Evolutionary conservation across 106 monocot genomes (phyloP), one percentile per base, ranked within the genome.

Genomic region (Dioscorea zingiberensis): DNA sequence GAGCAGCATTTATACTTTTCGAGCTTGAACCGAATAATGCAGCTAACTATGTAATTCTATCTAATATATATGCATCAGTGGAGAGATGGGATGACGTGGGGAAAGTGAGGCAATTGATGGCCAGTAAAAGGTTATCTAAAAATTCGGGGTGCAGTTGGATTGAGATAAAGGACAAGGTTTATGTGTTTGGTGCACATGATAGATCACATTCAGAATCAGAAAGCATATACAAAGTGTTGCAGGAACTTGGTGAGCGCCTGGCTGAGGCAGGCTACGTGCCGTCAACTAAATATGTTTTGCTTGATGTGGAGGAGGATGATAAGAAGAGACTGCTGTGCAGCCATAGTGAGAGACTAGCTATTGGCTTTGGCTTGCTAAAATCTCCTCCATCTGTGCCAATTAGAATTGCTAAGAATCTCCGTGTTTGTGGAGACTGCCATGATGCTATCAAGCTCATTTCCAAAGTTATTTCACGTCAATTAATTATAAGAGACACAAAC

Each of bases 331-430:
- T 77, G 11, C 80, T 75, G 16, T 67, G 80, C 55, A 76, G 75
- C 27, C 76, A 71, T 30, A 81, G 80, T 29, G 80, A 81, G 67
- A 81, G 80, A 49, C 65, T 81, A 38, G 80, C 76, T 15, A 76
- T 81, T 81, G 80, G 71, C 48, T 81, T 81, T 72, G 80, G 80
- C 46, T 61, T 76, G 48, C 67, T 81, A 15, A 66, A 75, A 55
- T 61, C 55, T 67, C 80, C 80, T 55, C 71, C 80, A 21, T 46
- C 32, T 63, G 62, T 58, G 47, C 80, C 75, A 11, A 80, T 80
- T 59, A 75, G 80, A 44, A 67, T 80, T 71, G 59, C 62, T 46
- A 80, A 80, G 75, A 81, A 72, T 45, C 67, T 76, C 23, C 71
- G 81, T 57, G 63, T 80, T 18, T 76, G 81, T 58, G 62, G 54